These are phyloP conservation scores for Nyctanthes arbortristis DNA, from an alignment of 257 asterid species.

Conservation along the genomic window DNA sequence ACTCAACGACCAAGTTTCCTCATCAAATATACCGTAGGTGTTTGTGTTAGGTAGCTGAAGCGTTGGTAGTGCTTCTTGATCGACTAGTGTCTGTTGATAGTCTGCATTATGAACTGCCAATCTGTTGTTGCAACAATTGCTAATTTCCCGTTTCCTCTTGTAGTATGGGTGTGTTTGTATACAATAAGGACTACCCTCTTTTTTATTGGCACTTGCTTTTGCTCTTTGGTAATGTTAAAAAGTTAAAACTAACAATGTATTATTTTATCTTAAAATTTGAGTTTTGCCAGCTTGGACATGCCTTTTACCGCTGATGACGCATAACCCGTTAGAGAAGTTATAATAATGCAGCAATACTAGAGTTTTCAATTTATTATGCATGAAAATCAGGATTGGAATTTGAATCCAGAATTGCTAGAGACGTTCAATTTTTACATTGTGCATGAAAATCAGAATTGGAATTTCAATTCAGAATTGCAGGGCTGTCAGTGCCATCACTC, in stretches of 20 bases:
- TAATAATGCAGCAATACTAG: too few species aligned
- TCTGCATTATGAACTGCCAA: slow-evolving; percentile 8
- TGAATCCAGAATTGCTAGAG: neutral
- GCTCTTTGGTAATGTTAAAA: neutral
- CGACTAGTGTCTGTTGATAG: slow-evolving; percentile 24
- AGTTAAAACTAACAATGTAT: too few species aligned
- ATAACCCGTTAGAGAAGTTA: too few species aligned
- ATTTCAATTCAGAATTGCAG: neutral
- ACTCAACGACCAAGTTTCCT: slow-evolving; percentile 19
- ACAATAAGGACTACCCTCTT: neutral
- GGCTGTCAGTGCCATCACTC: neutral
- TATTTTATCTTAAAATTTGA: too few species aligned
- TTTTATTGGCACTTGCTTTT: too few species aligned
- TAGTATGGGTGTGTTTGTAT: neutral
- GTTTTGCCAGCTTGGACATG: too few species aligned
- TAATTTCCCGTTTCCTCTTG: neutral
- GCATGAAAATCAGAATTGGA: neutral
- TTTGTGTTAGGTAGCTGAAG: slow-evolving; percentile 20
- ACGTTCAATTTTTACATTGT: neutral
- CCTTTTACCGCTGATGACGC: too few species aligned
- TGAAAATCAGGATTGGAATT: neutral
- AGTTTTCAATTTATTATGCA: too few species aligned
- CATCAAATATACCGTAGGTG: slow-evolving; percentile 9
- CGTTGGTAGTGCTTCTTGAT: slow-evolving; percentile 18
- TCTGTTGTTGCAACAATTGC: slow-evolving; percentile 19